Evolutionary conservation across 2,329 filamentous ascomycete species (phyloP).

Genomic region (Diaporthe citriasiana): DNA sequence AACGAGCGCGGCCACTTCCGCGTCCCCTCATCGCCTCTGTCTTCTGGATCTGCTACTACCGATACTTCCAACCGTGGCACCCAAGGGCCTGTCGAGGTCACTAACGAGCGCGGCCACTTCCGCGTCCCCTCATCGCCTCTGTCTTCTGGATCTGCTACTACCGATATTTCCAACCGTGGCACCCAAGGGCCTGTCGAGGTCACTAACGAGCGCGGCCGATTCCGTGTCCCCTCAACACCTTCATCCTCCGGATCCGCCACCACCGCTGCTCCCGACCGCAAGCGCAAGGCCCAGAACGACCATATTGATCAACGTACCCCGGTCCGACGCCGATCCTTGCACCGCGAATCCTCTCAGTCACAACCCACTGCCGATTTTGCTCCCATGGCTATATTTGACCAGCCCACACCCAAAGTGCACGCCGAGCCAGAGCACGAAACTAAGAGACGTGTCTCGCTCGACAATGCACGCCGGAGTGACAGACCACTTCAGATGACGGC

Average conservation of each 20-base stretch:
- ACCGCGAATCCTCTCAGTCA: neutral
- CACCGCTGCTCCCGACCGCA: neutral
- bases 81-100: neutral
- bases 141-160: slow-evolving; percentile 1
- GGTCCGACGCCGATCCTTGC: neutral
- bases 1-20: neutral
- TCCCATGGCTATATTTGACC: slow-evolving; percentile 47
- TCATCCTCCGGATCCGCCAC: neutral
- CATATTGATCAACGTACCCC: neutral
- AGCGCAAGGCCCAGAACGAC: slow-evolving; percentile 19
- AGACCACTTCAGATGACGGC: slow-evolving; percentile 43
- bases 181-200: neutral
- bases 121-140: neutral
- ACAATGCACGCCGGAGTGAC: slow-evolving; percentile 49
- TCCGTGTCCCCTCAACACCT: neutral
- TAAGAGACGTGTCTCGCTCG: slow-evolving; percentile 49
- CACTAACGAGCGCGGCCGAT: slow-evolving; percentile 1
- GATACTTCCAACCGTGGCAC: neutral
- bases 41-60: neutral
- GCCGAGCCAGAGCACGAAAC: slow-evolving; percentile 49
- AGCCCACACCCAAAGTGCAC: slow-evolving; percentile 43
- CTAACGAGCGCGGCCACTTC: neutral
- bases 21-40: neutral
- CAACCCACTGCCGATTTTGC: neutral
- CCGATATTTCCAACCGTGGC: neutral